A percentile compares a stretch with the other conserved stretches of the same genome.
These are phyloP conservation scores for Karstenula rhodostoma DNA, from an alignment of 2,329 filamentous ascomycete genomes.

Conservation along the genomic window DNA sequence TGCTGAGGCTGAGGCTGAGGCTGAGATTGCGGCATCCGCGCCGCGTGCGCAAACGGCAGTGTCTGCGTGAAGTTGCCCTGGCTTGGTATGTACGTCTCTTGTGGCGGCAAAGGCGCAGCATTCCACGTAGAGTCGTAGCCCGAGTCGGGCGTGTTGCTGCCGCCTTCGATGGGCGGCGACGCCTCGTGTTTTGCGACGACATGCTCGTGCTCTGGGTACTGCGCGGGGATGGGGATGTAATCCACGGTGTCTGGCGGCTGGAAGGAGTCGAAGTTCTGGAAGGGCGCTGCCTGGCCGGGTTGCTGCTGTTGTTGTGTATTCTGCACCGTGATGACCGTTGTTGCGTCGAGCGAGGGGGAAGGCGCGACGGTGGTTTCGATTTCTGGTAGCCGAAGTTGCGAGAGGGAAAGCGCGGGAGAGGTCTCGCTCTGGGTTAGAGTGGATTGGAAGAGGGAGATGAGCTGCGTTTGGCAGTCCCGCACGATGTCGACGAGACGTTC, in stretches of 20 bases:
- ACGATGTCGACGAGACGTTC: constrained; percentile 38
- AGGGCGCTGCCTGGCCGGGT: background rate
- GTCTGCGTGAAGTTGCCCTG: background rate
- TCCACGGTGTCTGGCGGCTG: background rate
- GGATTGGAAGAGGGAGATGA: constrained; percentile 28
- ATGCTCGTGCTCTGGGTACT: background rate
- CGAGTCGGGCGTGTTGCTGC: constrained; percentile 28
- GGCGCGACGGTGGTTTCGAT: background rate
- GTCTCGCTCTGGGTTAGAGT: background rate
- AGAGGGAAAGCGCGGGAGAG: constrained; percentile 5
- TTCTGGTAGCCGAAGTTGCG: constrained; percentile 1
- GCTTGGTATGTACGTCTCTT: background rate
- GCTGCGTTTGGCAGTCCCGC: constrained; percentile 30
- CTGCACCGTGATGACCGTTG: background rate
- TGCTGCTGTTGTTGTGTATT: background rate
- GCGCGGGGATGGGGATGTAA: constrained; percentile 16
- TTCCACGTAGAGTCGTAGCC: constrained; percentile 31
- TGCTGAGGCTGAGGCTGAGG: background rate
- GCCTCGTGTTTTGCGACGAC: constrained; percentile 2
- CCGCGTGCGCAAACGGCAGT: background rate
- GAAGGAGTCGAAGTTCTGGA: constrained; percentile 17
- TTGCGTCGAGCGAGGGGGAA: background rate
- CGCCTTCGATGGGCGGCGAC: background rate
- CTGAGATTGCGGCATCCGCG: background rate
- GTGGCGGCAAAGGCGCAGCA: background rate